Evolutionary conservation across 345 rosid genomes (phyloP), one percentile per base, ranked within the genome.

Genomic region (Physaria fendleri): DNA sequence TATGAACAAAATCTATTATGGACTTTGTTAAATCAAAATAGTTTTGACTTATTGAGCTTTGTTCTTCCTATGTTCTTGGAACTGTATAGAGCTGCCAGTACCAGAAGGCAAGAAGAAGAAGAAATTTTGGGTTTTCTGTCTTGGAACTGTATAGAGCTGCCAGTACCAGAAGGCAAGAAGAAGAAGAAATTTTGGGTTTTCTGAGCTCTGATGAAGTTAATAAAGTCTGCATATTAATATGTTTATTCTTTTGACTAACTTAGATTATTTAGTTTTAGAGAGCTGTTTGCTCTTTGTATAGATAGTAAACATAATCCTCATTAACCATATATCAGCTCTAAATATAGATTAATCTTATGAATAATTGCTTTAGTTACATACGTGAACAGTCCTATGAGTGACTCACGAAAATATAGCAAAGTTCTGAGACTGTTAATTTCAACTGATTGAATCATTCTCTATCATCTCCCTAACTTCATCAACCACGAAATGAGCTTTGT

Each of bases 401-500:
- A n/a, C 4, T 6, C 10, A 23, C 6, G 14, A 29, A 2, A 44
- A 42, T 2, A 64, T 20, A 53, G 25, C 8, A 17, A 28, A 53
- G 44, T 15, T 2, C 11, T 15, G 29, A n/a, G 58, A 49, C 29
- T 0, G 4, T 10, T 7, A 8, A 38, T 5, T 13, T 58, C n/a
- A 76, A 1, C 33, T 1, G 10, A 62, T 44, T 7, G 27, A 41
- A 17, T 69, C 81, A 24, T 77, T 80, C 66, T 84, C 97, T 39
- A 93, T 88, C 94, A 86, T 85, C 53, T 85, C 73, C 2, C 82
- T 72, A 8, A 85, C 83, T 75, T 93, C 95, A 42, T 77, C 66
- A 47, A 86, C 45, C 46, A 86, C 97, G 15, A 82, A 39, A 65
- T 86, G 73, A 13, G 94, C 91, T 72, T 84, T 88, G 78, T 88